These are phyloP conservation scores for Firmiana major DNA, from an alignment of 345 rosid genomes.

Conservation along the genomic window DNA sequence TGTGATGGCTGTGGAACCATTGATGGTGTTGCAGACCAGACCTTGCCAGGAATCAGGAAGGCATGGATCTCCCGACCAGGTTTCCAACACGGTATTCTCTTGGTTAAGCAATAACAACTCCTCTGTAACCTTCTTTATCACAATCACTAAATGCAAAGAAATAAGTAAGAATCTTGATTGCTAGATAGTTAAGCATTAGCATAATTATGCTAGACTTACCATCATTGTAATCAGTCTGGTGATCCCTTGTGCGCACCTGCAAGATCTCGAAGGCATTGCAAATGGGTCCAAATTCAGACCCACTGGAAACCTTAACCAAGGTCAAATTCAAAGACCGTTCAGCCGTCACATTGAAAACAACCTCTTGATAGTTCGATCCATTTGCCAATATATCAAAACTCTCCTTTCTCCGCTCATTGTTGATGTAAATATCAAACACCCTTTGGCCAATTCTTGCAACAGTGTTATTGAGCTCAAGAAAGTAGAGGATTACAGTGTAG, in stretches of 20 bases:
- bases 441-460: conserved; percentile 37
- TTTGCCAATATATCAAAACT: conserved; percentile 39
- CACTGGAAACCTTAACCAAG: conserved; percentile 38
- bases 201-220: conserved; percentile 33
- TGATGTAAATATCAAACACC: conserved; percentile 46
- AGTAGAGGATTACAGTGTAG: conserved; percentile 59
- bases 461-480: conserved; percentile 43
- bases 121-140: conserved; percentile 27
- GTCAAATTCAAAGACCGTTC: conserved; percentile 50
- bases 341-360: conserved; percentile 31
- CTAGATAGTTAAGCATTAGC: too few species aligned
- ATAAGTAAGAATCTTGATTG: neutral
- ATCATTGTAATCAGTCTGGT: conserved; percentile 35
- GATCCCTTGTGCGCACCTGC: conserved; percentile 30
- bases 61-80: conserved; percentile 81
- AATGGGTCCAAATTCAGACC: conserved; percentile 48
- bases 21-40: conserved; percentile 33
- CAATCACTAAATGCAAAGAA: conserved; percentile 30
- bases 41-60: conserved; percentile 49
- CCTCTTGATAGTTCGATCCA: conserved; percentile 37
- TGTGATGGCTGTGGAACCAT: conserved; percentile 34
- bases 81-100: conserved; percentile 23
- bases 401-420: conserved; percentile 22
- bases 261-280: conserved; percentile 67
- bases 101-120: conserved; percentile 34